A percentile compares a stretch with the other conserved stretches of the same genome.
Evolutionary conservation across 768 basidiomycete species (phyloP).

Genomic region (Austroboletus eburneus): DNA sequence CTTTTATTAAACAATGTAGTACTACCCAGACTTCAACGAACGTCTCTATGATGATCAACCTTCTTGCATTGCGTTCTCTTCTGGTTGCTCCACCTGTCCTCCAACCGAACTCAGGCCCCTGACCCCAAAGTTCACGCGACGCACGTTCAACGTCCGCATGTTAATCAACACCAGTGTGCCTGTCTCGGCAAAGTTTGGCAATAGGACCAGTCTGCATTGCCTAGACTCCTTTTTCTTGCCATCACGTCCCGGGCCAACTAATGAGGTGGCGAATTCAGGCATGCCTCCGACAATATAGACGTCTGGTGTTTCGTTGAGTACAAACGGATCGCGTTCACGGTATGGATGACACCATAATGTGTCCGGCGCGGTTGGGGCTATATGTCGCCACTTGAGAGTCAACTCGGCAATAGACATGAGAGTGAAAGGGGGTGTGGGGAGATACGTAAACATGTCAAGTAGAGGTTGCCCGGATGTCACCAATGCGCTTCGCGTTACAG

Average conservation of each 20-base stretch:
- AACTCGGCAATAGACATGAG: constrained; percentile 69
- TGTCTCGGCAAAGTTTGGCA: constrained; percentile 78
- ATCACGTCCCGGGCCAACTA: constrained; percentile 45
- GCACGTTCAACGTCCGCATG: constrained; percentile 68
- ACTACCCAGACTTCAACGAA: not conserved
- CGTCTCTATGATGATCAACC: constrained; percentile 12
- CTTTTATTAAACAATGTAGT: too few relatives aligned
- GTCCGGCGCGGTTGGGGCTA: constrained; percentile 98
- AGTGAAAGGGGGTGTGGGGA: constrained; percentile 67
- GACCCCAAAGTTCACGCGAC: constrained; percentile 53
- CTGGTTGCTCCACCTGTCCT: constrained; percentile 2
- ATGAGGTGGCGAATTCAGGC: constrained; percentile 69
- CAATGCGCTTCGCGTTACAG: constrained; percentile 56
- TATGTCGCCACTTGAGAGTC: constrained; percentile 89
- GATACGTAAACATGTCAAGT: constrained; percentile 94
- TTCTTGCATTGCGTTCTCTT: constrained; percentile 23
- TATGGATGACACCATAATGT: constrained; percentile 99
- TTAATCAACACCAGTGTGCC: constrained; percentile 80
- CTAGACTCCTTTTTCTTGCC: constrained; percentile 25
- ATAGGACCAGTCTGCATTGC: constrained; percentile 67
- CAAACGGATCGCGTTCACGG: constrained; percentile 82
- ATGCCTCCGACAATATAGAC: constrained; percentile 94
- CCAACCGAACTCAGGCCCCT: constrained; percentile 29
- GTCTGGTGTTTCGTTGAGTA: constrained; percentile 81
- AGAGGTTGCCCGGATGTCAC: constrained; percentile 91